A percentile compares a stretch with the other conserved stretches of the same genome.
These are phyloP conservation scores for Calocera viscosa DNA, from an alignment of 768 basidiomycete genomes.

Conservation along the genomic window DNA sequence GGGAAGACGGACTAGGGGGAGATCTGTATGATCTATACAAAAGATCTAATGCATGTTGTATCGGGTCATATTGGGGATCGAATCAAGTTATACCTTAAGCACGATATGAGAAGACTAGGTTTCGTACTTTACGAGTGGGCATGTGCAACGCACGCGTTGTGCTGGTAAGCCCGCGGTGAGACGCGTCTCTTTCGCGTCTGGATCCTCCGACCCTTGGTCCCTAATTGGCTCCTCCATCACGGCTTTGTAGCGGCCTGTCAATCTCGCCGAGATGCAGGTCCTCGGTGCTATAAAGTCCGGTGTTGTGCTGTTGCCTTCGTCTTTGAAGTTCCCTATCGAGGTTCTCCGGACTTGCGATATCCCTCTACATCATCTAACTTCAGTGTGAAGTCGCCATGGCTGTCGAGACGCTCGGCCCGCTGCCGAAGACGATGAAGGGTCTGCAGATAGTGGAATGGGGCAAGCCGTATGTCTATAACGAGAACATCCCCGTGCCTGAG, in stretches of 20 bases:
- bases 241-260: not conserved
- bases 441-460: not conserved
- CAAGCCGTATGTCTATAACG: not conserved
- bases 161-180: not conserved
- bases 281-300: not conserved
- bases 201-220: not conserved
- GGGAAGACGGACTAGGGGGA: not conserved
- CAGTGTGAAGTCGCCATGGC: not conserved
- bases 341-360: not conserved
- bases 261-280: not conserved
- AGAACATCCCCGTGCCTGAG: slow-evolving; percentile 11
- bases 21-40: too few relatives aligned
- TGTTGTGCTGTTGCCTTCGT: not conserved
- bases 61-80: too few relatives aligned
- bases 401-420: not conserved
- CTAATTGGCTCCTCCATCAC: not conserved
- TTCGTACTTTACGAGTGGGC: too few relatives aligned
- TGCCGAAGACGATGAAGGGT: not conserved
- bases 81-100: too few relatives aligned
- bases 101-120: too few relatives aligned
- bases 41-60: too few relatives aligned
- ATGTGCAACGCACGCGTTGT: too few relatives aligned
- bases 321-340: too few relatives aligned
- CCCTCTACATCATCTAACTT: not conserved
- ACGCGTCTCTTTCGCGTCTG: not conserved